phyloP scores from a whole-genome alignment of 495 filamentous ascomycete genomes.

The Penicillium waksmanii region DNA sequence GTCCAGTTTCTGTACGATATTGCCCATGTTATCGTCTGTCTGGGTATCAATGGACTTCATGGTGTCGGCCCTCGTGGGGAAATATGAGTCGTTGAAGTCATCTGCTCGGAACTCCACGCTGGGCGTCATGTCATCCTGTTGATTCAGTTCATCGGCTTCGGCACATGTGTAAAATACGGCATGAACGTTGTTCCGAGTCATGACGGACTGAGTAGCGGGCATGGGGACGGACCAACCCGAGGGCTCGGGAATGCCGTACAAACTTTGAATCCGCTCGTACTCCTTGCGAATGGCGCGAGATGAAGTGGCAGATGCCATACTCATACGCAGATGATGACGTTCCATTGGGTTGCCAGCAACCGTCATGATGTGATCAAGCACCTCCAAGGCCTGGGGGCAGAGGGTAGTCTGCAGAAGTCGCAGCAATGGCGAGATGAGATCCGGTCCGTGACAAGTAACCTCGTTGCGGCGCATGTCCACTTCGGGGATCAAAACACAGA shows the following conservation, averaged over 20 bases:
- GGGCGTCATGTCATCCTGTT: slow-evolving; percentile 68
- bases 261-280: slow-evolving; percentile 88
- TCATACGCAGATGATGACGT: slow-evolving; percentile 93
- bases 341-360: slow-evolving; percentile 94
- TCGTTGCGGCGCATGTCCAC: slow-evolving; percentile 93
- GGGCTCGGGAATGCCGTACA: slow-evolving; percentile 96
- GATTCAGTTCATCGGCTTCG: slow-evolving; percentile 60
- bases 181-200: slow-evolving; percentile 90
- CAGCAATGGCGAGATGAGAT: slow-evolving; percentile 91
- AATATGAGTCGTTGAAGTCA: slow-evolving; percentile 80
- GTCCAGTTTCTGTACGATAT: slow-evolving; percentile 87
- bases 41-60: slow-evolving; percentile 90
- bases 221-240: slow-evolving; percentile 96
- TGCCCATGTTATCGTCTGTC: slow-evolving; percentile 75
- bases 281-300: slow-evolving; percentile 87
- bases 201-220: slow-evolving; percentile 82
- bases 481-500: slow-evolving; percentile 82
- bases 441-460: slow-evolving; percentile 88
- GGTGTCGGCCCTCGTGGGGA: slow-evolving; percentile 79
- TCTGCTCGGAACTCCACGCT: slow-evolving; percentile 92
- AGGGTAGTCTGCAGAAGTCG: slow-evolving; percentile 90
- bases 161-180: slow-evolving; percentile 91
- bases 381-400: slow-evolving; percentile 86
- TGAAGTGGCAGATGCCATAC: slow-evolving; percentile 78
- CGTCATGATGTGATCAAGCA: slow-evolving; percentile 91